Evolutionary conservation across 495 filamentous ascomycete species (phyloP), one percentile per base, ranked within the genome.

Genomic region (Pseudevernia furfuracea): DNA sequence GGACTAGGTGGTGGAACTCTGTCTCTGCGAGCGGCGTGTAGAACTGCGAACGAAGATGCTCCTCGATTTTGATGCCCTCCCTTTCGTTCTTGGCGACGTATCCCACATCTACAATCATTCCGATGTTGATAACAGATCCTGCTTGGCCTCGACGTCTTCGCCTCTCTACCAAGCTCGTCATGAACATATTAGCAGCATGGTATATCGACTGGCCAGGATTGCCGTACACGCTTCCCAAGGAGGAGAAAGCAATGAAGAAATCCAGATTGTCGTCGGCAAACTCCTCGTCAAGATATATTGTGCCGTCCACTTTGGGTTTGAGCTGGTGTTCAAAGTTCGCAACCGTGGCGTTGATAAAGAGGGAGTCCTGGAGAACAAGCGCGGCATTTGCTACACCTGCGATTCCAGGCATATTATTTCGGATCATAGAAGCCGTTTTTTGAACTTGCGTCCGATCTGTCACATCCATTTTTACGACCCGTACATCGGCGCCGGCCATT

Each of bases 161-260:
- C 41, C 78, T 66, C 3, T 57, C 48, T 0, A 72, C 74, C 1
- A 81, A 58, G 19, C 64, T 61, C 15, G 56, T 75, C 76, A 67
- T 74, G 75, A 80, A 87, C 57, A 74, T 75, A 71, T 85, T 87
- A 10, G 81, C 83, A 9, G 85, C 83, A 28, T 76, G 75, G 70
- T 88, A 87, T 19, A 80, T 82, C 1, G 79, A 75, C 71, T 88
- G 85, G 0, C 82, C 81, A 56, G 72, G 66, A 1, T 79, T 83
- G 1, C 86, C 85, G 30, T 83, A 74, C 15, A 79, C 74, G 12
- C 25, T 32, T 10, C 80, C 74, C 4, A 79, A 72, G 0, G 84
- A 87, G 0, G 81, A 84, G 60, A 86, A 76, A 43, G 81, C 72
- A 32, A 87, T 74, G 72, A 88, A 87, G 74, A 87, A 88, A 61